Conservation (phyloP, 352 stramenopile species). For the Pythium guiyangense region DNA sequence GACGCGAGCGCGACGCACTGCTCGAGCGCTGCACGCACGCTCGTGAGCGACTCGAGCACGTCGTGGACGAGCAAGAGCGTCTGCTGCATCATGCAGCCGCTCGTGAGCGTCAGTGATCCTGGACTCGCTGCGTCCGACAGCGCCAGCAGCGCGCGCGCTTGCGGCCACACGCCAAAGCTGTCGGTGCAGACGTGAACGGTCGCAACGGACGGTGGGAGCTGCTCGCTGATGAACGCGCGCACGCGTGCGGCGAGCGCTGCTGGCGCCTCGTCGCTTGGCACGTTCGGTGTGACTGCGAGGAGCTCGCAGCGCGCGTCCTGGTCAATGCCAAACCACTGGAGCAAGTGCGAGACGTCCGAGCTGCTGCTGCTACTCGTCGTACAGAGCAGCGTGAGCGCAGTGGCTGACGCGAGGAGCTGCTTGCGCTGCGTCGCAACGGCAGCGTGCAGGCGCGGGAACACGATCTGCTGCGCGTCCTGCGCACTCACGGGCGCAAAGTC, state of each 20-base stretch:
- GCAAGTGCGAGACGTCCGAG: background rate
- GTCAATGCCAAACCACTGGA: constrained; percentile 24
- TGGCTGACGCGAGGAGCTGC: constrained; percentile 12
- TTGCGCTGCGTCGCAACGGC: constrained; percentile 10
- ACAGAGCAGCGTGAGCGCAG: constrained; percentile 15
- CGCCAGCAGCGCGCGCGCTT: constrained; percentile 4
- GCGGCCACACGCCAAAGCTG: constrained; percentile 6
- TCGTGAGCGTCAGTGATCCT: background rate
- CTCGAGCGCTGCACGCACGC: constrained; percentile 13
- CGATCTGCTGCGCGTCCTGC: constrained; percentile 3
- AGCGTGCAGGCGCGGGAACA: constrained; percentile 17
- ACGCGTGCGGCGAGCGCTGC: constrained; percentile 8
- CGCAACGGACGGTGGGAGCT: constrained; percentile 2
- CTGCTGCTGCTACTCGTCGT: constrained; percentile 7
- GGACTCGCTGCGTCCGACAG: background rate
- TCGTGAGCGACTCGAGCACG: constrained; percentile 16
- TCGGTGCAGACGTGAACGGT: constrained; percentile 32
- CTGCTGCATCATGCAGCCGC: constrained; percentile 32
- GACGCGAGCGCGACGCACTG: constrained; percentile 19
- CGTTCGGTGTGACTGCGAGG: constrained; percentile 6
- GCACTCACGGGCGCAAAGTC: constrained; percentile 11
- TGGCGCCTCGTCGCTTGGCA: constrained; percentile 3
- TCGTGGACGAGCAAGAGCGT: constrained; percentile 19
- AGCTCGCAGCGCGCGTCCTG: constrained; percentile 25
- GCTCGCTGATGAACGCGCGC: constrained; percentile 4